Evolutionary conservation across 495 filamentous ascomycete species (phyloP).

Genomic region (Annulohypoxylon stygium): DNA sequence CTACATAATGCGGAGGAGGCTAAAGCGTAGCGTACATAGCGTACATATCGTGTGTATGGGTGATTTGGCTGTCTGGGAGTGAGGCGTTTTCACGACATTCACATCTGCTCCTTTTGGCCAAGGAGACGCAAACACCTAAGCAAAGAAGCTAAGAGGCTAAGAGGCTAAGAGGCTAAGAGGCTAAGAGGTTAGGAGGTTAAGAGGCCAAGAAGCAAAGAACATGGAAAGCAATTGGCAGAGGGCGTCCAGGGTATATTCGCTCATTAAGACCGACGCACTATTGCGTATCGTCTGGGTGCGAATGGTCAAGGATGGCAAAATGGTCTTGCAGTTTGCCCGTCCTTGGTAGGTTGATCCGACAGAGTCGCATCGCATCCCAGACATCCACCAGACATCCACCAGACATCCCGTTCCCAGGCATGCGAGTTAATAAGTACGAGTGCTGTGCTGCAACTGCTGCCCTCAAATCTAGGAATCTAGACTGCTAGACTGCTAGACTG

Average conservation of each 20-base stretch:
- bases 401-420: slow-evolving; percentile 14
- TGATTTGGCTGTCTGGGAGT: too few species aligned
- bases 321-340: slow-evolving; percentile 36
- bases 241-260: slow-evolving; percentile 4
- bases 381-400: slow-evolving; percentile 6
- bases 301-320: slow-evolving; percentile 31
- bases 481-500: slow-evolving; percentile 12
- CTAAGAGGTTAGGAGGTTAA: too few species aligned
- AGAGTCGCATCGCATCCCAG: slow-evolving; percentile 45
- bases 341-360: slow-evolving; percentile 53
- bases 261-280: slow-evolving; percentile 46
- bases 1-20: too few species aligned
- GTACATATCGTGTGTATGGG: too few species aligned
- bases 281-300: slow-evolving; percentile 40
- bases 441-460: slow-evolving; percentile 28
- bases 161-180: too few species aligned
- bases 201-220: too few species aligned
- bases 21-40: too few species aligned
- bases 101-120: too few species aligned
- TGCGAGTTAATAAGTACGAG: slow-evolving; percentile 32
- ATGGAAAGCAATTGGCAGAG: background rate
- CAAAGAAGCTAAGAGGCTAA: too few species aligned
- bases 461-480: slow-evolving; percentile 37
- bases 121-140: too few species aligned
- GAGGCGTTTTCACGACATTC: too few species aligned